Evolutionary conservation across 225 moss, liverwort and hornwort genomes (phyloP).

Genomic region (Asterella californica): DNA sequence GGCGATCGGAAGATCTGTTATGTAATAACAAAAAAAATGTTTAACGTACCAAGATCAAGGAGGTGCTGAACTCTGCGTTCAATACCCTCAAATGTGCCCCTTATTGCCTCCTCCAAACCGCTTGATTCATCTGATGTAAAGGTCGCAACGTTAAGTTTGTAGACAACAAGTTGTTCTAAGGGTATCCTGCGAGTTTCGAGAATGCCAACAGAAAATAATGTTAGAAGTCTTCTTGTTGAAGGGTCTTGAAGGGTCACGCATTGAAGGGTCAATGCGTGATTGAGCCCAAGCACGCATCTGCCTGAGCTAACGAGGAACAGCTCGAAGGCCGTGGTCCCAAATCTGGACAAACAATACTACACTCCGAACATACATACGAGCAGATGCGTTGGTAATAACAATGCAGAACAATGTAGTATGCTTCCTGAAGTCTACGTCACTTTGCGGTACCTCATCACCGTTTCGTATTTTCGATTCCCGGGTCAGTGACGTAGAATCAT

Average conservation of each 20-base stretch:
- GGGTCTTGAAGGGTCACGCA: no score
- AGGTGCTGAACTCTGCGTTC: slow-evolving; percentile 62
- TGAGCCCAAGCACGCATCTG: no score
- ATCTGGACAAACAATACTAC: no score
- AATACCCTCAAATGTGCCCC: slow-evolving; percentile 73
- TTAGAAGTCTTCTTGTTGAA: no score
- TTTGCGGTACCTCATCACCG: no score
- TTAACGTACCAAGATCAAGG: slow-evolving; percentile 47
- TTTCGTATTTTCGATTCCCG: no score
- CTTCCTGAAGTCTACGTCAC: no score
- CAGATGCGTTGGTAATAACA: no score
- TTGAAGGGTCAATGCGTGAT: no score
- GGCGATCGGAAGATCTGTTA: background rate
- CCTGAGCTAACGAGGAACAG: no score
- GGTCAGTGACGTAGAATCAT: background rate
- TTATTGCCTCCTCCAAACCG: slow-evolving; percentile 47
- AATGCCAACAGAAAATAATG: background rate
- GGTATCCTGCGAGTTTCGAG: slow-evolving; percentile 52
- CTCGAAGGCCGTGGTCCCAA: background rate
- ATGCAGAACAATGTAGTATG: no score
- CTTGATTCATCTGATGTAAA: slow-evolving; percentile 77
- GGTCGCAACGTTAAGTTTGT: slow-evolving; percentile 65
- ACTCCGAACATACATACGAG: no score
- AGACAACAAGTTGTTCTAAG: slow-evolving; percentile 65
- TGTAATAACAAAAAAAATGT: background rate